Base-by-base conservation (phyloP, 2,329 filamentous ascomycete genomes). In the Colletotrichum cuscutae region DNA sequence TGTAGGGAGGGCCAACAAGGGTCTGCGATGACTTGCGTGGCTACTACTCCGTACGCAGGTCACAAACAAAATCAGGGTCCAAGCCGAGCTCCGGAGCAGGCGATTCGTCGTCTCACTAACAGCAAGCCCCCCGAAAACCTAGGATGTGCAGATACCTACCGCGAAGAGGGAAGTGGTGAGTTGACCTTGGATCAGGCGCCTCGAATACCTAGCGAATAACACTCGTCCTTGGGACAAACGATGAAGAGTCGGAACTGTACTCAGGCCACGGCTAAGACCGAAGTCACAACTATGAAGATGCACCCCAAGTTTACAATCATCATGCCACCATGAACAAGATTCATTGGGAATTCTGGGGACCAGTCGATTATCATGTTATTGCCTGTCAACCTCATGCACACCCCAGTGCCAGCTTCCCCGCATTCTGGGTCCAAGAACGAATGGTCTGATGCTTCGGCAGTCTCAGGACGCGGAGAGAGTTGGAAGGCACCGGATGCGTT, bases 381-480 rank as follows among this genome's bases (percentile, higher is more conserved):
- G 59, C 53, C 59, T 69, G 69, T 60, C 54, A 64, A 28, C 28
- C 32, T 52, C 24, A 61, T 57, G 60, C 57, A 52, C 49, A 58
- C 56, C 49, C 22, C 52, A 26, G 24, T 11, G 30, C 4, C 62
- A 70, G 54, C 56, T 70, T 70, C 70, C 66, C 71, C 71, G 66
- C 66, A 73, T 73, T 73, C 24, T 24, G 61, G 56, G 37, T 19
- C 9, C 22, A 37, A 52, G 26, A 35, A 9, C 11, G 24, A 46
- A 35, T 72, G 66, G 60, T 26, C 66, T 65, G 70, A 70, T 57
- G 70, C 70, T 65, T 49, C 60, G 54, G 66, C 66, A 65, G 60
- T 72, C 70, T 72, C 70, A 72, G 35, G 22, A 35, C 65, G 65
- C 53, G 54, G 54, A 70, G 60, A 72, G 35, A 53, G 70, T 70